These are phyloP conservation scores for Litsea cubeba DNA, from an alignment of 164 flowering plant genomes.

Conservation along the genomic window DNA sequence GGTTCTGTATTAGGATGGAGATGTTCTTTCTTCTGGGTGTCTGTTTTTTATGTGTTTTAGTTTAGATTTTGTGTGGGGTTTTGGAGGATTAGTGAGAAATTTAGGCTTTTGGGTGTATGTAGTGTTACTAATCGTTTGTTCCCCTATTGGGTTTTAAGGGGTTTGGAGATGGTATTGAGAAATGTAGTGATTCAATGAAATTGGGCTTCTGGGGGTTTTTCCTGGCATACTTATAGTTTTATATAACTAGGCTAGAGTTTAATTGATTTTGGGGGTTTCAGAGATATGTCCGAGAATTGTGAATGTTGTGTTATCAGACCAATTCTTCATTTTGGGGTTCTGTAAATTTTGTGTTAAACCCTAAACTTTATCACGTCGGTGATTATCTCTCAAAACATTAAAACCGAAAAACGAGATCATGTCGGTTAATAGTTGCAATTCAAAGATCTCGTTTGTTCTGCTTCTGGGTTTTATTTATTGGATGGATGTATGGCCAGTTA, in stretches of 20 bases:
- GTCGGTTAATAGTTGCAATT: background rate
- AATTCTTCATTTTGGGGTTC: background rate
- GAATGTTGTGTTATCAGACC: background rate
- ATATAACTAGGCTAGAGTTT: background rate
- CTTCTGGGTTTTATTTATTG: background rate
- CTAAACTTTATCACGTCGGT: no score
- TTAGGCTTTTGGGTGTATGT: background rate
- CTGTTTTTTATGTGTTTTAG: no score
- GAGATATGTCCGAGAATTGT: background rate
- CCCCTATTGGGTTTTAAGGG: background rate
- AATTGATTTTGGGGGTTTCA: slow-evolving; percentile 5
- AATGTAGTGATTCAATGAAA: background rate
- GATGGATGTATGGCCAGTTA: background rate
- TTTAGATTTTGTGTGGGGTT: background rate
- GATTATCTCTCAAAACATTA: background rate
- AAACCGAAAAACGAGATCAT: background rate
- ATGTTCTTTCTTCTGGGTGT: background rate
- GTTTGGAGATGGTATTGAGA: background rate
- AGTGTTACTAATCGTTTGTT: background rate
- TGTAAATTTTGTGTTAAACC: no score
- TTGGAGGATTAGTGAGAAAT: background rate
- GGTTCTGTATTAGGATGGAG: background rate
- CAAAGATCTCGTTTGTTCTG: background rate
- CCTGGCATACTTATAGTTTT: background rate
- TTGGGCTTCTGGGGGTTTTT: background rate